A percentile compares a stretch with the other conserved stretches of the same genome.
These are phyloP conservation scores for Cytidiella melzeri DNA, from an alignment of 768 basidiomycete genomes.

Conservation along the genomic window DNA sequence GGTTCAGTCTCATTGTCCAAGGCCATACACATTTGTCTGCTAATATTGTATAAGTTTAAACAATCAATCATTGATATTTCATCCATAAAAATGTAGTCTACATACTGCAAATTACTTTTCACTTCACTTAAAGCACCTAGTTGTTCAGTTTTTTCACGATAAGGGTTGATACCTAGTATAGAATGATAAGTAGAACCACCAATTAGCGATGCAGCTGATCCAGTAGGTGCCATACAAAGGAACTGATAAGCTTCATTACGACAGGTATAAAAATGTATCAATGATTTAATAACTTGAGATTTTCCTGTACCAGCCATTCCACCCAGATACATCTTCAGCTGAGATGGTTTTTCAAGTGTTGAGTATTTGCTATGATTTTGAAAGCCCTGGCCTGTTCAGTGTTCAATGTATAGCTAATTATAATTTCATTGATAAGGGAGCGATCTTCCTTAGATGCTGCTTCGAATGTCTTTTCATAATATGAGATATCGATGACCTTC, in stretches of 20 bases:
- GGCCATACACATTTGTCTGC: conserved; percentile 16
- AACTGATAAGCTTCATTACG: conserved; percentile 12
- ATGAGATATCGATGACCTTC: conserved; percentile 3
- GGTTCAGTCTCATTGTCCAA: conserved; percentile 10
- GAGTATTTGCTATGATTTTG: conserved; percentile 16
- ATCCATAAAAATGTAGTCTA: conserved; percentile 37
- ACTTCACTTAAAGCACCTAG: background rate
- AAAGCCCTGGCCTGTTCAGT: conserved; percentile 17
- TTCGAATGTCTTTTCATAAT: background rate
- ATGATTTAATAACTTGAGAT: conserved; percentile 19
- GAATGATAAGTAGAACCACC: conserved; percentile 21
- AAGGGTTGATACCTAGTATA: conserved; percentile 7
- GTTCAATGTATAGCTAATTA: conserved; percentile 12
- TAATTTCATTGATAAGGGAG: background rate
- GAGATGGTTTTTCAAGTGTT: background rate
- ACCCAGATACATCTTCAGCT: conserved; percentile 18
- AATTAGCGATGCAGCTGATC: conserved; percentile 17
- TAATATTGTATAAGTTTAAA: conserved; percentile 22
- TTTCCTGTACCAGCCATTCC: conserved; percentile 23
- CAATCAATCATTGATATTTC: conserved; percentile 37
- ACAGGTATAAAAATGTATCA: conserved; percentile 7
- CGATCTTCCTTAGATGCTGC: background rate
- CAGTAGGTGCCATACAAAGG: conserved; percentile 18
- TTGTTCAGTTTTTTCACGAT: background rate
- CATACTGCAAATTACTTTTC: conserved; percentile 15